A percentile compares a stretch with the other conserved stretches of the same genome.
Conservation (phyloP, 2,329 filamentous ascomycete species). For the Fusarium lyarnte region DNA sequence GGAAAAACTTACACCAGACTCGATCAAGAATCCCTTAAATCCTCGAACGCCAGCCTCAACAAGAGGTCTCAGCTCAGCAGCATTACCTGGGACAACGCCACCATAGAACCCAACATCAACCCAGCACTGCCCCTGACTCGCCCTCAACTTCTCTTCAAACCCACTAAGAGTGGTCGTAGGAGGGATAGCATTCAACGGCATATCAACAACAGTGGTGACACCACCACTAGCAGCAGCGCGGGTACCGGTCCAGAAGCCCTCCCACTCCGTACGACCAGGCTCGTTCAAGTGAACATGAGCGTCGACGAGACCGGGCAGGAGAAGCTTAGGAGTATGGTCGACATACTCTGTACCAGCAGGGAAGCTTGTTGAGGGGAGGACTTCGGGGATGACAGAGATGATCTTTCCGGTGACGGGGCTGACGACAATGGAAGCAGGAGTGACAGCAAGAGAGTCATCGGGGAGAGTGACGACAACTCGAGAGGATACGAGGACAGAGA, state of each 20-base stretch:
- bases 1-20: conserved; percentile 80
- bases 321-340: conserved; percentile 84
- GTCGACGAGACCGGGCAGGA: conserved; percentile 92
- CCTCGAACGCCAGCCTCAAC: conserved; percentile 88
- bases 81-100: conserved; percentile 91
- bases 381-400: conserved; percentile 74
- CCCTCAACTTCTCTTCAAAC: conserved; percentile 84
- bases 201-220: conserved; percentile 96
- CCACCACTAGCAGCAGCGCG: conserved; percentile 93
- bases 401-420: conserved; percentile 87
- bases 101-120: conserved; percentile 99
- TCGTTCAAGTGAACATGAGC: conserved; percentile 98
- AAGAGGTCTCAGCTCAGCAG: conserved; percentile 78
- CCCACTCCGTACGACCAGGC: conserved; percentile 96
- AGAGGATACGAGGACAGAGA: conserved; percentile 84
- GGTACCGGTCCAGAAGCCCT: conserved; percentile 96
- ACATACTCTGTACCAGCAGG: conserved; percentile 77
- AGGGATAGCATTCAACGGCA: conserved; percentile 97
- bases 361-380: conserved; percentile 81
- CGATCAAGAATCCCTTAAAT: conserved; percentile 98
- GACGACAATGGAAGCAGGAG: conserved; percentile 83
- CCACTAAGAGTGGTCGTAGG: conserved; percentile 90
- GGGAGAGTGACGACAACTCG: conserved; percentile 81
- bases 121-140: conserved; percentile 90
- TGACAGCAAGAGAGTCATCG: conserved; percentile 69